Conservation (phyloP, 371 early-diverging fungal genomes). For the Rozella allomycis region DNA sequence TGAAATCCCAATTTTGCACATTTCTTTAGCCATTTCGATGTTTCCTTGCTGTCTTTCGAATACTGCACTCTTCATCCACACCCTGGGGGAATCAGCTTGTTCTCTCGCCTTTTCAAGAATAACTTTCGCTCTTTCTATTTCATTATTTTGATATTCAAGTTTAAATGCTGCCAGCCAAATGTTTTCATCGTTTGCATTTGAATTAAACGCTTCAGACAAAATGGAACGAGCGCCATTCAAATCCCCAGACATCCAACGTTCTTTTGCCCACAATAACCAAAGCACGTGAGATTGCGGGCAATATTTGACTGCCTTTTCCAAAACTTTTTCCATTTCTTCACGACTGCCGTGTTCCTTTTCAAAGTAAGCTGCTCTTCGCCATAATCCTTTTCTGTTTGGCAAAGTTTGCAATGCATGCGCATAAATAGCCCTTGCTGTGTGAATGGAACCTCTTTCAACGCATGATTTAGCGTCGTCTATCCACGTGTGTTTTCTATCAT, state of each 20-base stretch:
- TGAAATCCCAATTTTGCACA: constrained; percentile 41
- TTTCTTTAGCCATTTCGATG: constrained; percentile 35
- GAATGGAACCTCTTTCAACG: constrained; percentile 35
- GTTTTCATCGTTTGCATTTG: constrained; percentile 73
- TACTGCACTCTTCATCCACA: constrained; percentile 86
- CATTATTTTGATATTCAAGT: constrained; percentile 67
- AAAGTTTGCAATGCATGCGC: constrained; percentile 52
- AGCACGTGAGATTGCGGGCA: constrained; percentile 81
- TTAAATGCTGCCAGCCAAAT: constrained; percentile 90
- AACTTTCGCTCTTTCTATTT: constrained; percentile 51
- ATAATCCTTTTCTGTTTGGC: constrained; percentile 55
- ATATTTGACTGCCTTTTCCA: constrained; percentile 59
- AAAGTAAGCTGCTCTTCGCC: constrained; percentile 66
- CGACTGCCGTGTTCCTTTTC: constrained; percentile 65
- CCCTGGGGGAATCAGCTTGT: constrained; percentile 24
- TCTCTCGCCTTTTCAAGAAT: constrained; percentile 53
- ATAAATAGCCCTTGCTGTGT: constrained; percentile 71
- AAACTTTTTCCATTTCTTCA: constrained; percentile 47
- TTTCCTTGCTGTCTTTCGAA: constrained; percentile 58
- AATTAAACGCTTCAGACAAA: constrained; percentile 61
- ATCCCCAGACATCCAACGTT: constrained; percentile 68
- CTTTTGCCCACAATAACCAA: constrained; percentile 92
- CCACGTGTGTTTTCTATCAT: constrained; percentile 59
- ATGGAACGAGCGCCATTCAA: constrained; percentile 64
- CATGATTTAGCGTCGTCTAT: constrained; percentile 69